Evolutionary conservation across 306 rosid genomes (phyloP).

Genomic region (Citrullus colocynthis): DNA sequence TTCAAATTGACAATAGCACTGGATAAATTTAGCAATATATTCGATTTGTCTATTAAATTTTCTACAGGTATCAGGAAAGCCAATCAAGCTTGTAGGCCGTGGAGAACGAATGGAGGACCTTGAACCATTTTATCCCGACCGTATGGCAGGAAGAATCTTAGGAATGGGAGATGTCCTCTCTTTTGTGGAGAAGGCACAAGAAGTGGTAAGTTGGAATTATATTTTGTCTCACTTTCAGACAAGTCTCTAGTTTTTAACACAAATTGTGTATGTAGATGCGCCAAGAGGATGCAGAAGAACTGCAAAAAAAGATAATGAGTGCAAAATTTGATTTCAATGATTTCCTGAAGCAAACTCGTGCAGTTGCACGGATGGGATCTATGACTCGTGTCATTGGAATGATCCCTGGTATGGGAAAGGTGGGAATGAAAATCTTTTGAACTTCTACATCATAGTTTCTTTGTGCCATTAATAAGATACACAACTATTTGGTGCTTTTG

Average conservation of each 20-base stretch:
- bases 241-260: slow-evolving; percentile 9
- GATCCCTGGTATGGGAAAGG: slow-evolving; percentile 99
- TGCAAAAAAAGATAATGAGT: slow-evolving; percentile 97
- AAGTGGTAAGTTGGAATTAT: slow-evolving; percentile 59
- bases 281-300: slow-evolving; percentile 94
- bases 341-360: slow-evolving; percentile 89
- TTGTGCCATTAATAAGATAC: neutral
- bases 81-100: slow-evolving; percentile 92
- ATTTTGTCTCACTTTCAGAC: slow-evolving; percentile 3
- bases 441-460: neutral
- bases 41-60: neutral
- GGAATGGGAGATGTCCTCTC: slow-evolving; percentile 99
- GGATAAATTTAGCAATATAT: neutral
- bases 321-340: slow-evolving; percentile 98
- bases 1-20: neutral
- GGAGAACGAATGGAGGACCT: slow-evolving; percentile 99
- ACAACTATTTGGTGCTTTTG: neutral
- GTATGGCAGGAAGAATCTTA: slow-evolving; percentile 96
- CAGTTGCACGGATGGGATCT: slow-evolving; percentile 96
- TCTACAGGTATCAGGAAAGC: slow-evolving; percentile 91
- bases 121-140: slow-evolving; percentile 94
- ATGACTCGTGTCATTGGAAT: slow-evolving; percentile 93
- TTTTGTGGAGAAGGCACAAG: slow-evolving; percentile 95
- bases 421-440: slow-evolving; percentile 7
- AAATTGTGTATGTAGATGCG: slow-evolving; percentile 41